Evolutionary conservation across 129 eudicot genomes (phyloP).

Genomic region (Solidago caesia): DNA sequence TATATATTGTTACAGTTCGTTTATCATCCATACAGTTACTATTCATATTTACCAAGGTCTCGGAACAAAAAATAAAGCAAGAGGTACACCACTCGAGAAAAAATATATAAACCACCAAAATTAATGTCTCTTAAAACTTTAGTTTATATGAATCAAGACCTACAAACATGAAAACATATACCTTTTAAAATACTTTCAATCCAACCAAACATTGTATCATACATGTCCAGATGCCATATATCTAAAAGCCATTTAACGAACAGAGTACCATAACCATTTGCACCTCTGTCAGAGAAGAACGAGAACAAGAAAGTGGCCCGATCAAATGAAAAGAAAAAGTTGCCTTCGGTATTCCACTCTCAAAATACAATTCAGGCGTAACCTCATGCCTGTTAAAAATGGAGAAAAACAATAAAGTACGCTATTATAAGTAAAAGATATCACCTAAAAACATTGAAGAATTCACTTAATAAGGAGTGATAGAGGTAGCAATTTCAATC

Average conservation of each 20-base stretch:
- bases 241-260: constrained; percentile 7
- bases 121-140: constrained; percentile 1
- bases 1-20: too few species aligned
- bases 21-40: too few species aligned
- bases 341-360: constrained; percentile 48
- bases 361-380: constrained; percentile 26
- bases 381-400: constrained; percentile 57
- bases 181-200: constrained; percentile 23
- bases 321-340: constrained; percentile 47
- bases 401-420: neutral
- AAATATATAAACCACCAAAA: constrained; percentile 5
- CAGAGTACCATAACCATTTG: constrained; percentile 34
- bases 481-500: too few species aligned
- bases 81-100: neutral
- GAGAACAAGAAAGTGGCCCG: constrained; percentile 14
- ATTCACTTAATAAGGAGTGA: neutral
- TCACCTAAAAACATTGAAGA: neutral
- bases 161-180: constrained; percentile 10
- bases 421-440: neutral
- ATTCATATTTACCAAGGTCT: too few species aligned
- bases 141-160: neutral
- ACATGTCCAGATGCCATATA: constrained; percentile 25
- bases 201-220: constrained; percentile 30
- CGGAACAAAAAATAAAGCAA: too few species aligned
- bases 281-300: constrained; percentile 4